Evolutionary conservation across 129 eudicot genomes (phyloP).

Genomic region (Mikania micrantha): DNA sequence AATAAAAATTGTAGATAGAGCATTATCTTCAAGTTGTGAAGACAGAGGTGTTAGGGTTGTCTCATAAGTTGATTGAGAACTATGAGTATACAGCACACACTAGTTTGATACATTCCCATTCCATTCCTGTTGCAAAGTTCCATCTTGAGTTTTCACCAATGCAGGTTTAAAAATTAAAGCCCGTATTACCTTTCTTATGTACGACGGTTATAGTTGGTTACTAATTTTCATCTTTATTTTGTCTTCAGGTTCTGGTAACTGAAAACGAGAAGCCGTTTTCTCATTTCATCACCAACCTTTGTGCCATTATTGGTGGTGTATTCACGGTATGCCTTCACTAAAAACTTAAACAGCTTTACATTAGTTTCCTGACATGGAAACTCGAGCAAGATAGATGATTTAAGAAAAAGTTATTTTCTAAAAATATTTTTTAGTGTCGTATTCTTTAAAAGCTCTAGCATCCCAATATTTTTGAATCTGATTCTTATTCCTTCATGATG

Average conservation of each 20-base stretch:
- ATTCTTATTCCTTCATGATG: too few relatives aligned
- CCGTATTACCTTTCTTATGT: not conserved
- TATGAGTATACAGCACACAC: constrained; percentile 92
- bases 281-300: constrained; percentile 77
- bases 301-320: constrained; percentile 94
- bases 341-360: not conserved
- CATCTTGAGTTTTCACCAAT: constrained; percentile 73
- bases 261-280: constrained; percentile 60
- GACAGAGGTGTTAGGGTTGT: constrained; percentile 63
- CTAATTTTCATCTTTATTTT: not conserved
- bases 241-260: constrained; percentile 54
- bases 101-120: constrained; percentile 57
- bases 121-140: constrained; percentile 74
- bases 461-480: too few relatives aligned
- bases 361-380: constrained; percentile 1
- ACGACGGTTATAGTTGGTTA: not conserved
- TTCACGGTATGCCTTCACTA: constrained; percentile 59
- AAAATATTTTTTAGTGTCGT: too few relatives aligned
- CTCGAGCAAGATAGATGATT: too few relatives aligned
- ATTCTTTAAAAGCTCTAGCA: too few relatives aligned
- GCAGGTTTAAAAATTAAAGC: constrained; percentile 47
- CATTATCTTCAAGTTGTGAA: constrained; percentile 89
- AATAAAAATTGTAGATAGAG: constrained; percentile 56
- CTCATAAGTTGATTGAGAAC: constrained; percentile 59
- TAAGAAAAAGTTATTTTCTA: too few relatives aligned